Percentiles rank a stretch among this genome's conserved stretches.
Evolutionary conservation across 2,329 filamentous ascomycete species (phyloP).

Genomic region (Xylaria multiplex): DNA sequence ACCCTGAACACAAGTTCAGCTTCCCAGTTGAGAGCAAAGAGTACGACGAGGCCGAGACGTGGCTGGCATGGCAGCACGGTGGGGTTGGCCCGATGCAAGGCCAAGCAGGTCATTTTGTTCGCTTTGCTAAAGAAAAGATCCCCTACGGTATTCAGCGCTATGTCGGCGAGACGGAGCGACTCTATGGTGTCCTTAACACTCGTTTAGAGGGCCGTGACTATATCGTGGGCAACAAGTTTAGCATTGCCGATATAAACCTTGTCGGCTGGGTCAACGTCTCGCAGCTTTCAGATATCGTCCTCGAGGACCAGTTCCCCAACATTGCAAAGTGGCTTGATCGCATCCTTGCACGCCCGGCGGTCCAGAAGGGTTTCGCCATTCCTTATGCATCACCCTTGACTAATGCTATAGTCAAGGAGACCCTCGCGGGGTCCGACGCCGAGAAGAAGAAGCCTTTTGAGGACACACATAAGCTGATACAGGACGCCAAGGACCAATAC

Average conservation of each 20-base stretch:
- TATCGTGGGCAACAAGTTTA: slow-evolving; percentile 69
- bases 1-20: slow-evolving; percentile 72
- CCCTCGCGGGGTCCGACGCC: slow-evolving; percentile 57
- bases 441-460: slow-evolving; percentile 58
- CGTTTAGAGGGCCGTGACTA: slow-evolving; percentile 66
- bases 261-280: slow-evolving; percentile 74
- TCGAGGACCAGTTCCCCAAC: slow-evolving; percentile 68
- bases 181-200: slow-evolving; percentile 77
- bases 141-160: slow-evolving; percentile 78
- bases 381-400: slow-evolving; percentile 58
- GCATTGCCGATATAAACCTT: slow-evolving; percentile 77
- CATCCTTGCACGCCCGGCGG: slow-evolving; percentile 66
- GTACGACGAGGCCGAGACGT: slow-evolving; percentile 62
- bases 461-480: slow-evolving; percentile 50
- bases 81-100: slow-evolving; percentile 78
- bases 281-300: slow-evolving; percentile 69
- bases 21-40: slow-evolving; percentile 60
- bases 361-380: slow-evolving; percentile 71
- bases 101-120: slow-evolving; percentile 78
- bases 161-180: slow-evolving; percentile 76
- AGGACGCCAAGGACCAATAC: slow-evolving; percentile 57
- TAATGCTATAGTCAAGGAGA: slow-evolving; percentile 55
- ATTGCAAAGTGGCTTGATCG: slow-evolving; percentile 74
- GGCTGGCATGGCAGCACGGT: slow-evolving; percentile 77
- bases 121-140: slow-evolving; percentile 74